These are phyloP conservation scores for Diatrype stigma DNA, from an alignment of 2,329 filamentous ascomycete species.

Conservation along the genomic window DNA sequence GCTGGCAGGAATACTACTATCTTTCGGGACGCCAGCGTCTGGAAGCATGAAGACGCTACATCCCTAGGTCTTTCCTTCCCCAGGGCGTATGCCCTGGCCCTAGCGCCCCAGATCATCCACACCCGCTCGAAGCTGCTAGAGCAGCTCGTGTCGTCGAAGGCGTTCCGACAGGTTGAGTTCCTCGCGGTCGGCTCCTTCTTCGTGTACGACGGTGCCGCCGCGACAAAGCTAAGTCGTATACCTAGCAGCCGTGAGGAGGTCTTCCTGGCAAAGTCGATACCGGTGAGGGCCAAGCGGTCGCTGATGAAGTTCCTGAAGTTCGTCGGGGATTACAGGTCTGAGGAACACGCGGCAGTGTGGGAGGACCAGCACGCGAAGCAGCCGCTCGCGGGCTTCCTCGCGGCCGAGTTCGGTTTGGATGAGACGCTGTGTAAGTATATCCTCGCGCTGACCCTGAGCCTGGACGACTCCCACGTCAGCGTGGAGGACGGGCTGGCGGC, in stretches of 20 bases:
- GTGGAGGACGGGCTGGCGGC: slow-evolving; percentile 64
- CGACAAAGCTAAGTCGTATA: slow-evolving; percentile 58
- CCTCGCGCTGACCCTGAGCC: slow-evolving; percentile 67
- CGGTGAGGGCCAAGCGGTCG: slow-evolving; percentile 74
- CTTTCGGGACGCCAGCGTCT: slow-evolving; percentile 35
- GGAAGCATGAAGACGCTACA: slow-evolving; percentile 30
- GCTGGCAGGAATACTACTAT: slow-evolving; percentile 12
- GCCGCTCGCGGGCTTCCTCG: slow-evolving; percentile 56
- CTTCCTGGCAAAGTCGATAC: slow-evolving; percentile 72
- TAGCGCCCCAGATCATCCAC: slow-evolving; percentile 85
- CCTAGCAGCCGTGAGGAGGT: slow-evolving; percentile 90
- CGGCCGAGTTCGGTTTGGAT: slow-evolving; percentile 63
- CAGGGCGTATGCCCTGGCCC: slow-evolving; percentile 74
- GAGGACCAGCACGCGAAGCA: slow-evolving; percentile 44
- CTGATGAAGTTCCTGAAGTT: slow-evolving; percentile 95
- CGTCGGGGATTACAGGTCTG: slow-evolving; percentile 66
- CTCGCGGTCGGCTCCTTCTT: slow-evolving; percentile 91
- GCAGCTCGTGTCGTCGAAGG: slow-evolving; percentile 81
- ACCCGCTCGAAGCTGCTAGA: slow-evolving; percentile 73
- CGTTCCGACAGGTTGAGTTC: slow-evolving; percentile 88
- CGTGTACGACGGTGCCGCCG: slow-evolving; percentile 53
- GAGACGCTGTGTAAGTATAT: slow-evolving; percentile 59
- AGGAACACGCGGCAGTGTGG: slow-evolving; percentile 54
- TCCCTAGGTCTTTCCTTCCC: slow-evolving; percentile 52
- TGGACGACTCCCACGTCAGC: slow-evolving; percentile 58